Evolutionary conservation across 1,284 basidiomycete species (phyloP).

Genomic region (Rhodotorula mucilaginosa): DNA sequence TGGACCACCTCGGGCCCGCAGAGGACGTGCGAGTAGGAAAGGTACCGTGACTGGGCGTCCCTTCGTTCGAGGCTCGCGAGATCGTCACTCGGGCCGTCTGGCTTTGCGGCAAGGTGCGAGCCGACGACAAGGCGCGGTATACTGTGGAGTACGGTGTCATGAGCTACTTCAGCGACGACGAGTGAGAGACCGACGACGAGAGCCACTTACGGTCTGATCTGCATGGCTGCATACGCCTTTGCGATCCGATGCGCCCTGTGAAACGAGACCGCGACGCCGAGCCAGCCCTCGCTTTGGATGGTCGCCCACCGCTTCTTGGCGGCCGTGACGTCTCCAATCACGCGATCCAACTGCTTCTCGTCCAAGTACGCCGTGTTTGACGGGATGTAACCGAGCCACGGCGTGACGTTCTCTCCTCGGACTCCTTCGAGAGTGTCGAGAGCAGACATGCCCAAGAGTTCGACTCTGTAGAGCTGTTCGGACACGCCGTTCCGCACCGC

Average conservation of each 20-base stretch:
- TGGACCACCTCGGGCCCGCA: slow-evolving; percentile 34
- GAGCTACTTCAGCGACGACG: background rate
- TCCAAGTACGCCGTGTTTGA: slow-evolving; percentile 15
- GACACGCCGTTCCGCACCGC: background rate
- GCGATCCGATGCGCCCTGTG: slow-evolving; percentile 20
- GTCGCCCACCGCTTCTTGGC: slow-evolving; percentile 18
- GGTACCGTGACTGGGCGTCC: slow-evolving; percentile 15
- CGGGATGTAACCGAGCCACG: slow-evolving; percentile 32
- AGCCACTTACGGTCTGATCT: slow-evolving; percentile 27
- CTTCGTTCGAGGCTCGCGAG: background rate
- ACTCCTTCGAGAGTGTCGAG: slow-evolving; percentile 19
- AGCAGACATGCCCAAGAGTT: slow-evolving; percentile 19
- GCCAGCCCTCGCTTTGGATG: slow-evolving; percentile 17
- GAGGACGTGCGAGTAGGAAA: slow-evolving; percentile 23
- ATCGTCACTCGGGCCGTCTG: background rate
- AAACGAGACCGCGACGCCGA: slow-evolving; percentile 16
- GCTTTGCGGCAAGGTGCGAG: slow-evolving; percentile 13
- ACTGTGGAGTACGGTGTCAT: background rate
- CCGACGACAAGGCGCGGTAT: slow-evolving; percentile 19
- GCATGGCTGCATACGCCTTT: slow-evolving; percentile 26
- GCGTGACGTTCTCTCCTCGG: slow-evolving; percentile 23
- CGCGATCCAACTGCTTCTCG: background rate
- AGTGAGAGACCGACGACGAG: background rate
- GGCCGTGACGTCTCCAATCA: background rate
- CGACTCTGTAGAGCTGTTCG: slow-evolving; percentile 15